Conservation (phyloP, 345 rosid species). For the Eucalyptus polybractea region DNA sequence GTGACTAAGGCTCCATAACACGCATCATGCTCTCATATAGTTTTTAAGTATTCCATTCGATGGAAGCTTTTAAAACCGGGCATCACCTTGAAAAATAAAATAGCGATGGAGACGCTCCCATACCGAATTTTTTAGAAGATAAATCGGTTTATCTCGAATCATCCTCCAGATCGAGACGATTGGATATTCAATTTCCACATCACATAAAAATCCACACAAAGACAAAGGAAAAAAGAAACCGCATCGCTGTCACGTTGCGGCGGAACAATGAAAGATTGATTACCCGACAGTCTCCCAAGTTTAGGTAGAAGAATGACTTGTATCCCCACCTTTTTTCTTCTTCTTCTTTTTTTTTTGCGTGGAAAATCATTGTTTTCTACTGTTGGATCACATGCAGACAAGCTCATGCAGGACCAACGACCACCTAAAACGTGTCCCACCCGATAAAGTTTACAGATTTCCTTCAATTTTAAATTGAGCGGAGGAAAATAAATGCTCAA, state of each 20-base stretch:
- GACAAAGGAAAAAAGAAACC: background rate
- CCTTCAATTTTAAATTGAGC: background rate
- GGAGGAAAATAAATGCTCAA: background rate
- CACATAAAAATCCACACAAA: background rate
- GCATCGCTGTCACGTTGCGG: background rate
- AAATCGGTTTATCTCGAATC: background rate
- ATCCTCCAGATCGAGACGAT: background rate
- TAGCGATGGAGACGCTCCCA: background rate
- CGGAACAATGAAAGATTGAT: background rate
- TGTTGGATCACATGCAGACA: background rate
- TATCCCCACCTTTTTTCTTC: background rate
- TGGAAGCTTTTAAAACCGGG: background rate
- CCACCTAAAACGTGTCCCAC: background rate
- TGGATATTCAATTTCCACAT: background rate
- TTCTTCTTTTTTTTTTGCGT: too few relatives aligned
- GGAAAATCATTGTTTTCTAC: background rate
- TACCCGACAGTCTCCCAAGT: background rate
- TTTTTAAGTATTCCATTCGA: background rate
- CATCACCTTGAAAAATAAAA: background rate
- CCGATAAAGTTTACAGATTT: background rate
- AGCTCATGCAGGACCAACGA: background rate
- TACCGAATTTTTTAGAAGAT: background rate
- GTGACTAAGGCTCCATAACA: background rate
- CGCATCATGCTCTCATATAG: background rate
- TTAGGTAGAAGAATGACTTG: background rate